Base-by-base conservation (phyloP, 495 filamentous ascomycete species). In the Lophiostoma macrostomum region DNA sequence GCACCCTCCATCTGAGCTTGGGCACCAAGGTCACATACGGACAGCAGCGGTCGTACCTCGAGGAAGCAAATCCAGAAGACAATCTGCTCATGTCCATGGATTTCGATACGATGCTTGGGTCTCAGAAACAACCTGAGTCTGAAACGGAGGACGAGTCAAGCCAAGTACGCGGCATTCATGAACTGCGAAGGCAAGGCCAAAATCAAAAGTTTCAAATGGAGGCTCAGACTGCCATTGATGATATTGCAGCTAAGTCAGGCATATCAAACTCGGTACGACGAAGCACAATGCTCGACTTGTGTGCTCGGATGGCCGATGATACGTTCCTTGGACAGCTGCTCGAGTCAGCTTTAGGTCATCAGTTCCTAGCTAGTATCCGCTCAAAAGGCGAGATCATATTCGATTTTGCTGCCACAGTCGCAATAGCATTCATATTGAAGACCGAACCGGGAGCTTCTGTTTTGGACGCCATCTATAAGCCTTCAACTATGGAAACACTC, bases 141-240 rank as follows among this genome's bases (percentile, higher is more conserved):
- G 80, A 84, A n/a, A 76, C 78, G 12, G 76, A 77, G 4, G 70
- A 68, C 24, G 64, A 74, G 23, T 72, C 79, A 42, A 58, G 44
- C 36, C 50, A 50, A 32, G 56, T 96, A 50, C 81, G 85, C 40
- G 93, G 84, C 56, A 86, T 96, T 28, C 90, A 97, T 64, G 93
- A 98, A 66, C 75, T 98, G 35, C 79, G 90, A 55, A 86, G 89
- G 57, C 83, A 89, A 31, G 93, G 93, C 6, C 83, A 84, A 19
- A 94, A 91, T 66, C 84, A 82, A 40, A 84, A 90, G 16, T 90
- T 94, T 50, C 70, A 84, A 5, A 82, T 88, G 58, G 86, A 90
- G 40, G 76, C 94, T 43, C 87, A 91, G 60, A 83, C 88, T 41
- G 74, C 95, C 8, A 76, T 95, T 51, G 89, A 94, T 50, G 87